Conservation (phyloP, 257 asterid genomes). For the Salvia rosmarinus region DNA sequence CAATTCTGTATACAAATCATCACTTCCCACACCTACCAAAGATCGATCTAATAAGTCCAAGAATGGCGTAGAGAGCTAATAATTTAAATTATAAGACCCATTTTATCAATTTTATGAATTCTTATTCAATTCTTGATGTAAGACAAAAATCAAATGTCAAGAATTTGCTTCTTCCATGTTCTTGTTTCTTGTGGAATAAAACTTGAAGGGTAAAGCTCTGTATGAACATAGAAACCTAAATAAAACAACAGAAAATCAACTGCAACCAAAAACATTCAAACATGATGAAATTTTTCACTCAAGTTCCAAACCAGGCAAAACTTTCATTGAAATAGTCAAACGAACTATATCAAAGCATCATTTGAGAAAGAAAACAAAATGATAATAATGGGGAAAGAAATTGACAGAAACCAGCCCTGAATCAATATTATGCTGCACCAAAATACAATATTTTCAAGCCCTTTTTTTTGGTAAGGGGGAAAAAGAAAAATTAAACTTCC, state of each 20-base stretch:
- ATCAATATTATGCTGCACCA: conserved; percentile 11
- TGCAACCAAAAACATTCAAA: conserved; percentile 11
- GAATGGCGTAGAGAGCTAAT: not conserved
- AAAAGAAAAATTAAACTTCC: conserved; percentile 17
- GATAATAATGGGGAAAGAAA: not conserved
- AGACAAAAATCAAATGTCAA: conserved; percentile 13
- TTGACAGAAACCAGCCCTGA: conserved; percentile 13
- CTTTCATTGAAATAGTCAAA: not conserved
- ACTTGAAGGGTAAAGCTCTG: not conserved
- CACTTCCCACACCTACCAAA: conserved; percentile 42
- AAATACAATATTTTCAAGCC: conserved; percentile 10
- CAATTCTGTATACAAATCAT: conserved; percentile 57
- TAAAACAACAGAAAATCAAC: not conserved
- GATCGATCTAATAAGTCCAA: conserved; percentile 26
- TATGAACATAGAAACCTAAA: conserved; percentile 31
- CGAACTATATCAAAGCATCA: conserved; percentile 16
- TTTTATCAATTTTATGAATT: not conserved
- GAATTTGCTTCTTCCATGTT: not conserved
- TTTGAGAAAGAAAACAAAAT: not conserved
- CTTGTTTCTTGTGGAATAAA: not conserved
- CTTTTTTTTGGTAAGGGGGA: not conserved
- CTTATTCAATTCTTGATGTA: not conserved
- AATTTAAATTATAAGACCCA: not conserved
- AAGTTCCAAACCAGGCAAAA: not conserved
- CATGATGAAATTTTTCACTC: not conserved